Evolutionary conservation across 495 filamentous ascomycete genomes (phyloP).

Genomic region (Lichina pygmaea): DNA sequence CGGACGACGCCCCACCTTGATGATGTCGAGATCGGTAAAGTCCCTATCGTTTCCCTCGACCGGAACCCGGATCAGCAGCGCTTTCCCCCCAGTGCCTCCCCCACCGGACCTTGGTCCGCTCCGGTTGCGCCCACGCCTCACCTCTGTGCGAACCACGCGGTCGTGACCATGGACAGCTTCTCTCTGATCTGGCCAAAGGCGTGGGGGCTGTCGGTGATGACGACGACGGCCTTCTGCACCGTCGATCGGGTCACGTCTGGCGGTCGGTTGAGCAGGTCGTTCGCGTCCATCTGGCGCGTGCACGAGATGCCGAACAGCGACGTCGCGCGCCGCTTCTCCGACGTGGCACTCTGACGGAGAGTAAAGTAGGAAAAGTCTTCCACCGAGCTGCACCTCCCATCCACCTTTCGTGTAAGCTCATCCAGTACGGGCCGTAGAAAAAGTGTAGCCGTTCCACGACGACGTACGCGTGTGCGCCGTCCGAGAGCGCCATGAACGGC

Average conservation of each 20-base stretch:
- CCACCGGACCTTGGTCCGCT: not conserved
- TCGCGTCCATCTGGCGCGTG: conserved; percentile 69
- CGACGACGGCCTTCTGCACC: conserved; percentile 96
- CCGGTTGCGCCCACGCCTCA: conserved; percentile 19
- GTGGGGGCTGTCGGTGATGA: conserved; percentile 64
- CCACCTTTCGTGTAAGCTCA: conserved; percentile 16
- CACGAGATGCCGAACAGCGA: conserved; percentile 93
- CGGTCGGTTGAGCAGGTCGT: conserved; percentile 44
- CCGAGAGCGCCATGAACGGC: conserved; percentile 93
- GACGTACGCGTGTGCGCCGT: conserved; percentile 77
- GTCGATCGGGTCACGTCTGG: conserved; percentile 83
- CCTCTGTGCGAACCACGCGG: conserved; percentile 90
- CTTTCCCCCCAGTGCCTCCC: too few species aligned
- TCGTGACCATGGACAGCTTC: conserved; percentile 65
- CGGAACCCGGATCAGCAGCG: not conserved
- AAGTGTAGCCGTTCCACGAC: not conserved
- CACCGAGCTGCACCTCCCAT: conserved; percentile 13
- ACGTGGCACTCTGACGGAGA: conserved; percentile 38
- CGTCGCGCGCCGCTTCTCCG: conserved; percentile 26
- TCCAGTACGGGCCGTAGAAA: not conserved
- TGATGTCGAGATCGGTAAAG: conserved; percentile 45
- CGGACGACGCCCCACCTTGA: conserved; percentile 23
- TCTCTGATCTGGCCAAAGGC: conserved; percentile 32
- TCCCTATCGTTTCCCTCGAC: conserved; percentile 17
- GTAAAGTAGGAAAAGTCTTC: conserved; percentile 99